Evolutionary conservation across 2,329 filamentous ascomycete genomes (phyloP), one percentile per base, ranked within the genome.

Genomic region (Colletotrichum sp.): DNA sequence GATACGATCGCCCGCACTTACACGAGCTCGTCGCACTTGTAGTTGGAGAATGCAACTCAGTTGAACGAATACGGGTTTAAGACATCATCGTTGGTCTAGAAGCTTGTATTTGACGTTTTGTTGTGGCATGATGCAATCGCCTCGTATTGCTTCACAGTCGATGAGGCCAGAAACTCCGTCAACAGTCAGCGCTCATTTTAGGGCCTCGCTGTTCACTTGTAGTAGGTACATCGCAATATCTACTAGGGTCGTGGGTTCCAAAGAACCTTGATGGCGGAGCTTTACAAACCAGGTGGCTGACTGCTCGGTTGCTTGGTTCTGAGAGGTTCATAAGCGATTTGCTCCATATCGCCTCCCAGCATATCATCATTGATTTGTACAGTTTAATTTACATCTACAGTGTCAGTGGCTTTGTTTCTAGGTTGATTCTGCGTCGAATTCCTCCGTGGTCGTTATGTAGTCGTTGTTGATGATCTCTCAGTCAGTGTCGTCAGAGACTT

Each of bases 361-460:
- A 22, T n/a, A 5, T 43, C 39, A 43, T 2, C 18, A 18, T n/a
- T 15, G 8, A 43, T 9, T n/a, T 43, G 8, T 48, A 48, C 1
- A n/a, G 8, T n/a, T 3, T 5, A 48, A 48, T 0, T 12, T 9
- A 48, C 39, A n/a, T n/a, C 5, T 48, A 3, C 18, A n/a, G 18
- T 22, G 0, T 22, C 43, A 7, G 18, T n/a, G 10, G 10, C 0
- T 22, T 12, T 48, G 6, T 48, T 22, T 1, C 18, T 48, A 7
- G n/a, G n/a, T 48, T 22, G 0, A 4, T 22, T 22, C 10, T 12
- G 43, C 10, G 18, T 2, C 43, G 0, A 48, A 48, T 13, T n/a
- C 2, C 18, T 22, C 18, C 3, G 43, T 48, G 0, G n/a, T 22
- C 9, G 0, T 22, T 1, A 48, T 48, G 43, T n/a, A 0, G 43